Percentiles rank a stretch among this genome's conserved stretches.
Conservation (phyloP, 2,329 filamentous ascomycete genomes). For the Stenocarpella maydis region DNA sequence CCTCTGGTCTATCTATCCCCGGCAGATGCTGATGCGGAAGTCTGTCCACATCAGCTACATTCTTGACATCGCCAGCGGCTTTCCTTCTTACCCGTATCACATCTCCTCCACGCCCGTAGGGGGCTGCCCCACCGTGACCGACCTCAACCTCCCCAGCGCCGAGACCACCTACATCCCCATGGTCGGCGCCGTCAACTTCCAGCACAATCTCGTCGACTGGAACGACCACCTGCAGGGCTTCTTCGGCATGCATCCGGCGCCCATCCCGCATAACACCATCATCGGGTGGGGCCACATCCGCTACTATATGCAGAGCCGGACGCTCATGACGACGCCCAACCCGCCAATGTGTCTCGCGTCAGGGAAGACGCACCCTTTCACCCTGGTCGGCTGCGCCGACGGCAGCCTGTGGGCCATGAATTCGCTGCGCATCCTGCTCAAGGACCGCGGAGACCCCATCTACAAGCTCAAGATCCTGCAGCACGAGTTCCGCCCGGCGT, state of each 20-base stretch:
- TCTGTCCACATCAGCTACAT: slow-evolving; percentile 62
- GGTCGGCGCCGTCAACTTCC: slow-evolving; percentile 56
- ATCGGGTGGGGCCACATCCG: slow-evolving; percentile 62
- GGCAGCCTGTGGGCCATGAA: slow-evolving; percentile 61
- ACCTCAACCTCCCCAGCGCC: slow-evolving; percentile 59
- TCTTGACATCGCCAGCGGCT: slow-evolving; percentile 63
- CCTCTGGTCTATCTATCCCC: slow-evolving; percentile 64
- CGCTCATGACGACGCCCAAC: slow-evolving; percentile 60
- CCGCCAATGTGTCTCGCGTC: slow-evolving; percentile 59
- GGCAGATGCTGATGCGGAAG: slow-evolving; percentile 58
- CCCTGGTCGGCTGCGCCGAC: slow-evolving; percentile 62
- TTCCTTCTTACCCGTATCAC: slow-evolving; percentile 63
- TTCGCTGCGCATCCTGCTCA: slow-evolving; percentile 53
- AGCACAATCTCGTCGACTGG: slow-evolving; percentile 62
- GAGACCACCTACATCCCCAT: slow-evolving; percentile 63
- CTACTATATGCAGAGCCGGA: slow-evolving; percentile 61
- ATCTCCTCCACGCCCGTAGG: slow-evolving; percentile 64
- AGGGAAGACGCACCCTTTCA: slow-evolving; percentile 60
- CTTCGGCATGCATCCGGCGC: slow-evolving; percentile 60
- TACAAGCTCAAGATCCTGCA: slow-evolving; percentile 58
- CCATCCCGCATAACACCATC: slow-evolving; percentile 60
- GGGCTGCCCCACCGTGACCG: slow-evolving; percentile 60
- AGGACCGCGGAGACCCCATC: slow-evolving; percentile 48
- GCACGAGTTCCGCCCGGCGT: slow-evolving; percentile 58
- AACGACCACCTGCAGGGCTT: slow-evolving; percentile 65